Percentiles rank a stretch among this genome's conserved stretches.
These are phyloP conservation scores for Stachybotrys elegans DNA, from an alignment of 2,329 filamentous ascomycete species.

Conservation along the genomic window DNA sequence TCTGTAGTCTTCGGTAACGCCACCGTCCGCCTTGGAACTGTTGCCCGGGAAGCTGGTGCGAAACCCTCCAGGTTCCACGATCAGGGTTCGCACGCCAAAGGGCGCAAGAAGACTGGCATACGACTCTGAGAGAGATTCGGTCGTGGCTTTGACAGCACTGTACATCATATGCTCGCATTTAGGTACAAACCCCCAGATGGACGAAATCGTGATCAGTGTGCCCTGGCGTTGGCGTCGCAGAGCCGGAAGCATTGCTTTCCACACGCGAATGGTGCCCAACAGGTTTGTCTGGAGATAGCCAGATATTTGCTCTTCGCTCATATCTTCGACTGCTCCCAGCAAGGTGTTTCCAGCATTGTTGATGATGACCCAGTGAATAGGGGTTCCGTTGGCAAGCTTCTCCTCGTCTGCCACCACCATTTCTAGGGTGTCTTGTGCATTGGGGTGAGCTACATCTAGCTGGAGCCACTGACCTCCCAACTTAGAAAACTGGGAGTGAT, in stretches of 20 bases:
- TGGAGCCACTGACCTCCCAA: neutral
- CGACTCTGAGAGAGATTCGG: slow-evolving; percentile 7
- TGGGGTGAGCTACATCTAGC: neutral
- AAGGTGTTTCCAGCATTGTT: neutral
- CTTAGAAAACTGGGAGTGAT: neutral
- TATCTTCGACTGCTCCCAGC: slow-evolving; percentile 5
- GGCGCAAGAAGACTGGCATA: slow-evolving; percentile 6
- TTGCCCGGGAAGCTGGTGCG: slow-evolving; percentile 6
- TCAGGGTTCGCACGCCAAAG: slow-evolving; percentile 6
- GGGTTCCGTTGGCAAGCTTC: neutral
- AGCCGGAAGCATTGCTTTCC: slow-evolving; percentile 6
- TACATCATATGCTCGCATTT: slow-evolving; percentile 8
- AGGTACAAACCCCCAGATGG: slow-evolving; percentile 6
- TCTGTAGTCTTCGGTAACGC: slow-evolving; percentile 4
- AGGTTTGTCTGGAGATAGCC: slow-evolving; percentile 6
- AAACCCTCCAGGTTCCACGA: slow-evolving; percentile 9
- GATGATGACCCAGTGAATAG: neutral
- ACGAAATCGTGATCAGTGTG: slow-evolving; percentile 5
- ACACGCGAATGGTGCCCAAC: slow-evolving; percentile 4
- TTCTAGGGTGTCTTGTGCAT: neutral
- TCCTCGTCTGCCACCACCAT: neutral
- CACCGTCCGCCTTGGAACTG: slow-evolving; percentile 1
- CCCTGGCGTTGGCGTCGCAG: slow-evolving; percentile 4
- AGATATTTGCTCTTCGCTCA: slow-evolving; percentile 6
- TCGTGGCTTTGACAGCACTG: slow-evolving; percentile 4